A percentile compares a stretch with the other conserved stretches of the same genome.
phyloP scores from a whole-genome alignment of 1,284 basidiomycete species.

The Ustilago trichophora region DNA sequence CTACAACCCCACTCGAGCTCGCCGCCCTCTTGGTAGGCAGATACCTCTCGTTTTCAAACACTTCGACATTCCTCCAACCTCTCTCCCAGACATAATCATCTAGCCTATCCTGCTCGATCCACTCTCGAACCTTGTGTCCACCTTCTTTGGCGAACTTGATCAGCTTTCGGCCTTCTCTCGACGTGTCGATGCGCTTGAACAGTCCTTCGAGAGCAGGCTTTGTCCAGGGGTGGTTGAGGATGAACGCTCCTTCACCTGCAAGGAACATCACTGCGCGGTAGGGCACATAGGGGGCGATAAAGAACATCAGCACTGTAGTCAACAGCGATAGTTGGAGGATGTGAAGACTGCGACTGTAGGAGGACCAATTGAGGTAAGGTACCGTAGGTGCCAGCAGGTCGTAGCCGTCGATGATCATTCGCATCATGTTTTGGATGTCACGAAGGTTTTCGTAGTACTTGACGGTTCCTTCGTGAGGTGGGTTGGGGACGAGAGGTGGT shows the following conservation, averaged over 20 bases:
- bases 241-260: constrained; percentile 61
- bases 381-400: constrained; percentile 59
- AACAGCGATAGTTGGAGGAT: constrained; percentile 61
- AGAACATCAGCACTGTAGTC: constrained; percentile 55
- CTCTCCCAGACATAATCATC: constrained; percentile 60
- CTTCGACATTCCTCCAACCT: constrained; percentile 63
- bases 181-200: constrained; percentile 32
- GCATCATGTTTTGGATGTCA: constrained; percentile 67
- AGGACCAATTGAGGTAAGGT: constrained; percentile 66
- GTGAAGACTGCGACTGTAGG: constrained; percentile 57
- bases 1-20: constrained; percentile 31
- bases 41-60: constrained; percentile 62
- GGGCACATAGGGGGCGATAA: constrained; percentile 60
- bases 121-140: constrained; percentile 47
- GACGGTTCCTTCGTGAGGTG: constrained; percentile 61
- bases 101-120: constrained; percentile 60
- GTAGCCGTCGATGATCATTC: constrained; percentile 63
- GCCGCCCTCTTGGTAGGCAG: constrained; percentile 14
- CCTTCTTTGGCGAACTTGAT: constrained; percentile 38
- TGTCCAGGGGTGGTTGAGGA: constrained; percentile 63
- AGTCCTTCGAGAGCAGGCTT: constrained; percentile 57
- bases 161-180: constrained; percentile 36
- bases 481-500: constrained; percentile 57
- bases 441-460: constrained; percentile 64
- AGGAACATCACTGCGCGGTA: constrained; percentile 57